Evolutionary conservation across 1,139 yeast species (phyloP).

Genomic region (Taphrina deformans): DNA sequence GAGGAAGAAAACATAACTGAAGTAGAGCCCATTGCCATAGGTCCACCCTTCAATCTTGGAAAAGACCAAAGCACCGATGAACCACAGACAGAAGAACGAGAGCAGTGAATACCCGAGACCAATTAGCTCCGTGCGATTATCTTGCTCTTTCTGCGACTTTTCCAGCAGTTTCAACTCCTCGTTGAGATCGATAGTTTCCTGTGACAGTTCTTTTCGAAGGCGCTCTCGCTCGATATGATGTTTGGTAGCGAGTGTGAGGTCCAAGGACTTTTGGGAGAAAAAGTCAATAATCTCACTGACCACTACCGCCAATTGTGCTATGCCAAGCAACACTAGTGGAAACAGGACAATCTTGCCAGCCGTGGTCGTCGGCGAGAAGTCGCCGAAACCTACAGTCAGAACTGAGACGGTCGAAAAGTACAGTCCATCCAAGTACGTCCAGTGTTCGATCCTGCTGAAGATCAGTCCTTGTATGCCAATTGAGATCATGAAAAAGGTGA

Average conservation of each 20-base stretch:
- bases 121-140: conserved; percentile 7
- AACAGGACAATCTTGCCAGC: conserved; percentile 25
- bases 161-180: conserved; percentile 14
- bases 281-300: conserved; percentile 18
- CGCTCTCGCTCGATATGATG: conserved; percentile 4
- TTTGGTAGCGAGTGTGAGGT: not conserved
- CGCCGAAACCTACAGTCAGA: conserved; percentile 31
- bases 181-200: conserved; percentile 4
- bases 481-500: conserved; percentile 8
- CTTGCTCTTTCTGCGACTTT: conserved; percentile 5
- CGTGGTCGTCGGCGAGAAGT: conserved; percentile 16
- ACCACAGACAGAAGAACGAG: conserved; percentile 62
- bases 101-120: conserved; percentile 34
- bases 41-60: conserved; percentile 61
- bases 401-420: conserved; percentile 19
- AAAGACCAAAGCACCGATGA: conserved; percentile 69
- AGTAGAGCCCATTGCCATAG: conserved; percentile 68
- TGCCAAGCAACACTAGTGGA: conserved; percentile 31
- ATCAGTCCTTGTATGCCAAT: conserved; percentile 18
- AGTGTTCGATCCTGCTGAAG: conserved; percentile 24
- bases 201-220: not conserved
- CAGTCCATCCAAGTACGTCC: conserved; percentile 21
- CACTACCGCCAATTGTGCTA: conserved; percentile 12
- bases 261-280: conserved; percentile 4
- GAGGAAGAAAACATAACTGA: conserved; percentile 68